Conservation (phyloP, 164 flowering plant species). For the Kingdonia uniflora region DNA sequence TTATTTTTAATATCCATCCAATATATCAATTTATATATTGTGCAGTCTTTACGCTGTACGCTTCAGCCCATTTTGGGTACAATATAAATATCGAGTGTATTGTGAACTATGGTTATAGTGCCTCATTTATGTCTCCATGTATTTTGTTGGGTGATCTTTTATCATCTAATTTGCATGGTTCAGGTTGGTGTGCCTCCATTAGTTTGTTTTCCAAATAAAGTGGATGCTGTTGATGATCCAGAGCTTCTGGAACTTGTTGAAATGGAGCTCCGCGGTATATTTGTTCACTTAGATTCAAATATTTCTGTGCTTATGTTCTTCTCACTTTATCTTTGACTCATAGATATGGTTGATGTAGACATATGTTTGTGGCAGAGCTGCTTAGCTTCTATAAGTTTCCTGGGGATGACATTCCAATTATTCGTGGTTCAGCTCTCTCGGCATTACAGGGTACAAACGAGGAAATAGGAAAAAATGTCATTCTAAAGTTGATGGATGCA, state of each 20-base stretch:
- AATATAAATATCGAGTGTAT: conserved; percentile 88
- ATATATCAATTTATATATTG: too few relatives aligned
- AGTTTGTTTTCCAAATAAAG: conserved; percentile 91
- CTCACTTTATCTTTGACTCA: too few relatives aligned
- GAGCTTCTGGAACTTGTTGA: conserved; percentile 94
- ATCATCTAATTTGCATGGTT: too few relatives aligned
- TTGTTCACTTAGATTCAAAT: background rate
- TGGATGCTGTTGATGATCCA: conserved; percentile 90
- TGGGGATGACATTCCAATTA: conserved; percentile 93
- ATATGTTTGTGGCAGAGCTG: conserved; percentile 47
- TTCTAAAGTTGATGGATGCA: conserved; percentile 87
- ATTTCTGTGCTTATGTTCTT: background rate
- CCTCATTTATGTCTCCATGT: conserved; percentile 62
- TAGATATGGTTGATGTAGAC: background rate
- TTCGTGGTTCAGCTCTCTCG: conserved; percentile 84
- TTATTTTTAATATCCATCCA: too few relatives aligned
- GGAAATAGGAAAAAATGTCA: conserved; percentile 78
- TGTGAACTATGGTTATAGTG: conserved; percentile 82
- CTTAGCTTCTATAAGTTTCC: conserved; percentile 95
- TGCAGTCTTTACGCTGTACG: too few relatives aligned
- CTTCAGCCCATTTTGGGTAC: conserved; percentile 44
- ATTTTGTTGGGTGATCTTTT: too few relatives aligned
- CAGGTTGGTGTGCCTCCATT: conserved; percentile 98
- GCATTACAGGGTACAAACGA: conserved; percentile 92
- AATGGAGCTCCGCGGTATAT: conserved; percentile 90